Evolutionary conservation across 2,329 filamentous ascomycete genomes (phyloP), one percentile per base, ranked within the genome.

Genomic region (Penicillium sp.): DNA sequence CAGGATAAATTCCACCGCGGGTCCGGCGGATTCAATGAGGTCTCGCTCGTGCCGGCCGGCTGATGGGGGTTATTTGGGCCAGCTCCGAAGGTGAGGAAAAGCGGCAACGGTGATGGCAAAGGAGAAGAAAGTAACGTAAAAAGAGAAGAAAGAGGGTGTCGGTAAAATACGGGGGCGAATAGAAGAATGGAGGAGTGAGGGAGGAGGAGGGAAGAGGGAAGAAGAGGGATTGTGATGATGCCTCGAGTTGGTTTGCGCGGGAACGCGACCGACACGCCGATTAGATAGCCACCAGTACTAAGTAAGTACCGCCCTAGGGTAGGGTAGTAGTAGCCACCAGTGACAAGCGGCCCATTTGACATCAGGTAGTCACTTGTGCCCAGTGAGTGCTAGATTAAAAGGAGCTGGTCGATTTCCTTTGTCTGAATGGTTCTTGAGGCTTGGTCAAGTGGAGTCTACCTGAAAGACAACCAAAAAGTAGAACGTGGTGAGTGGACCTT

Each of bases 161-260:
- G n/a, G n/a, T n/a, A 40, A 36, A 33, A 51, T 33, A 15, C 18
- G 30, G 36, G 32, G 24, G 43, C 7, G n/a, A 26, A 15, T 6
- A 10, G 21, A 21, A 40, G 34, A 33, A 23, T 12, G 42, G 27
- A 34, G 33, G 37, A 34, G 52, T 18, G 29, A 46, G 40, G 51
- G 39, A 29, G 39, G 23, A 39, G 46, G 40, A 21, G 24, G 24
- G 33, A 29, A 18, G 43, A 43, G 45, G 39, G 21, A 48, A 47
- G 27, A 36, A 34, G 30, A 30, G 46, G 43, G 53, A 55, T 55
- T 50, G 42, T 54, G 58, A 63, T 63, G 61, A 63, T 63, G 60
- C 60, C 59, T 62, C 55, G 61, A 63, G 61, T 64, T 57, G 61
- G 36, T 58, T 62, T 56, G 49, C 56, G 54, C 54, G 58, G 59